These are phyloP conservation scores for Pyrenophora seminiperda DNA, from an alignment of 2,329 filamentous ascomycete genomes.

Conservation along the genomic window DNA sequence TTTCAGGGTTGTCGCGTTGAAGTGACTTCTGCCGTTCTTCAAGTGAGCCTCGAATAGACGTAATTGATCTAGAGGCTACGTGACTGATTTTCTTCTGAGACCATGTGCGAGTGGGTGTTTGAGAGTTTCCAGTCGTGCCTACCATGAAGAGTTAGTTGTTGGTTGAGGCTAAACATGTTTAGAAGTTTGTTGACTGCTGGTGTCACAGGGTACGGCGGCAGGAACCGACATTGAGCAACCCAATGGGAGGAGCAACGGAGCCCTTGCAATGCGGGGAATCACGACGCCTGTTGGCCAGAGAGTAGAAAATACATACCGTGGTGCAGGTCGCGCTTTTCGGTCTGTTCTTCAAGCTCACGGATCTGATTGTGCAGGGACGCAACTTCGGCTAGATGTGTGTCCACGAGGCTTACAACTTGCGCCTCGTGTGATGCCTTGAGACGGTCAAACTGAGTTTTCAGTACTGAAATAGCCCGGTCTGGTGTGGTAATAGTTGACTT, in stretches of 20 bases:
- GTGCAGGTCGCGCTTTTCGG: conserved; percentile 28
- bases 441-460: conserved; percentile 44
- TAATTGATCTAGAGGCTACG: conserved; percentile 27
- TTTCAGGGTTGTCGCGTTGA: conserved; percentile 36
- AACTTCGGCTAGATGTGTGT: conserved; percentile 49
- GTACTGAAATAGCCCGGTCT: conserved; percentile 39
- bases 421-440: conserved; percentile 49
- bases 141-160: conserved; percentile 35
- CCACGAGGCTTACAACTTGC: conserved; percentile 44
- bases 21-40: conserved; percentile 37
- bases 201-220: conserved; percentile 13
- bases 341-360: conserved; percentile 46
- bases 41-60: conserved; percentile 27
- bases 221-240: not conserved
- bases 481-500: conserved; percentile 39
- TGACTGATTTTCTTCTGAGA: conserved; percentile 25
- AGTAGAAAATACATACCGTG: conserved; percentile 31
- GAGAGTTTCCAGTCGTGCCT: conserved; percentile 28
- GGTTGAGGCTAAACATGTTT: conserved; percentile 32
- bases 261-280: conserved; percentile 2
- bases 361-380: conserved; percentile 48
- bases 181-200: conserved; percentile 18
- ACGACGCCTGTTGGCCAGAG: not conserved
- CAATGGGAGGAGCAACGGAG: not conserved
- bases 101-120: conserved; percentile 30